These are phyloP conservation scores for Cercospora zeina DNA, from an alignment of 2,329 filamentous ascomycete species.

Conservation along the genomic window DNA sequence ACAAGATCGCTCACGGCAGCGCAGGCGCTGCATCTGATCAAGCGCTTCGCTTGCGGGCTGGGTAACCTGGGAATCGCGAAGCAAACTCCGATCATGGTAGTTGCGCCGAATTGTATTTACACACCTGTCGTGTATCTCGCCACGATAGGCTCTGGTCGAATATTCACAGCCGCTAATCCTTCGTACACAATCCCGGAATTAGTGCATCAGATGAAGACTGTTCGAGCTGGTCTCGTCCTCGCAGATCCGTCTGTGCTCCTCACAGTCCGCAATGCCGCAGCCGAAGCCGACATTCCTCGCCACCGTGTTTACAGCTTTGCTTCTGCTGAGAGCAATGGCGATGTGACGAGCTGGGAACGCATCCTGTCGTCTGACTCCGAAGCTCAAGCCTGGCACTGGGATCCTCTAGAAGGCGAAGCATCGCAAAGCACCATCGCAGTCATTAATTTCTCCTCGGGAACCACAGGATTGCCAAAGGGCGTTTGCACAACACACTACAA, in stretches of 20 bases:
- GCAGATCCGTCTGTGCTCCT: slow-evolving; percentile 58
- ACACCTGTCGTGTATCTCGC: slow-evolving; percentile 64
- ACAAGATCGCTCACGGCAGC: slow-evolving; percentile 6
- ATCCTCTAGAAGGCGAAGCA: slow-evolving; percentile 9
- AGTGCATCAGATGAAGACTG: slow-evolving; percentile 72
- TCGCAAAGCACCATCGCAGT: slow-evolving; percentile 53
- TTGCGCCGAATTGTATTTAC: slow-evolving; percentile 40
- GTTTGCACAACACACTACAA: slow-evolving; percentile 78
- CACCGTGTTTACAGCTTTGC: slow-evolving; percentile 58
- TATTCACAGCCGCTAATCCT: slow-evolving; percentile 77
- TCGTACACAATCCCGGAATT: slow-evolving; percentile 69
- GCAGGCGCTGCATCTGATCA: slow-evolving; percentile 46
- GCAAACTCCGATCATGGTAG: slow-evolving; percentile 72
- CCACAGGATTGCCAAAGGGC: slow-evolving; percentile 80
- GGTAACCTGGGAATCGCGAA: slow-evolving; percentile 33
- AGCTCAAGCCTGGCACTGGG: slow-evolving; percentile 14
- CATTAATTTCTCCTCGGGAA: slow-evolving; percentile 78
- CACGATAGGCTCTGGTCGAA: slow-evolving; percentile 60
- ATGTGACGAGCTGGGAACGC: slow-evolving; percentile 11
- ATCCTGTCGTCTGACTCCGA: slow-evolving; percentile 9
- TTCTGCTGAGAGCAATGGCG: slow-evolving; percentile 34
- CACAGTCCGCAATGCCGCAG: slow-evolving; percentile 59
- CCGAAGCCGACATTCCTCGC: slow-evolving; percentile 53
- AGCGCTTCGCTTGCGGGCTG: slow-evolving; percentile 67
- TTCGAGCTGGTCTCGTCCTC: slow-evolving; percentile 66